Conservation (phyloP, 306 rosid species). For the Styphnolobium japonicum region DNA sequence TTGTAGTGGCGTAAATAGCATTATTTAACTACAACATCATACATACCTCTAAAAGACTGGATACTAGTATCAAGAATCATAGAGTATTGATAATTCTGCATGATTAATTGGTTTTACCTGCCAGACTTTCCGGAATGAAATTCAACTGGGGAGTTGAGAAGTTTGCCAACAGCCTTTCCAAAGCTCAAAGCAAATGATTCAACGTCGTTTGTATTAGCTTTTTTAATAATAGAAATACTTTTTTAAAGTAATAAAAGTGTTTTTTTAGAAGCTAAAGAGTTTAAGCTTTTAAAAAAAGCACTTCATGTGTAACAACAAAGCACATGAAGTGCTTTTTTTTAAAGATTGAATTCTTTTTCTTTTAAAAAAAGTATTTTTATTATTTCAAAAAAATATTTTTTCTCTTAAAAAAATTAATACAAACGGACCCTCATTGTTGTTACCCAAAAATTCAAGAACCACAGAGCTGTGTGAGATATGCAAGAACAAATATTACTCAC, state of each 20-base stretch:
- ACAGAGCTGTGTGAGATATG: not conserved
- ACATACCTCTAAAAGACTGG: not conserved
- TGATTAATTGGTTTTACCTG: slow-evolving; percentile 37
- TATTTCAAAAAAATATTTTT: too few species aligned
- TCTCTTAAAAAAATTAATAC: too few species aligned
- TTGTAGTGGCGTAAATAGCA: not conserved
- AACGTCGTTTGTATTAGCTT: too few species aligned
- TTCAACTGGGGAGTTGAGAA: slow-evolving; percentile 55
- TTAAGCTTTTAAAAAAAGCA: too few species aligned
- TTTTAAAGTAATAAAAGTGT: too few species aligned
- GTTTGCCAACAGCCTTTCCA: slow-evolving; percentile 41
- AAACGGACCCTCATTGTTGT: too few species aligned
- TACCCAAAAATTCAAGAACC: slow-evolving; percentile 40
- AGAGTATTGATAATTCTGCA: not conserved
- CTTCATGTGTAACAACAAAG: too few species aligned
- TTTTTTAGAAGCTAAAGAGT: too few species aligned
- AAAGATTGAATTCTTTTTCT: too few species aligned
- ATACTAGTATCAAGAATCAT: not conserved
- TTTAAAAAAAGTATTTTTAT: too few species aligned
- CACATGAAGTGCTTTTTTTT: too few species aligned
- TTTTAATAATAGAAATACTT: too few species aligned
- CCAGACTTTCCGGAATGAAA: slow-evolving; percentile 71
- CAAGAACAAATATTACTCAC: not conserved
- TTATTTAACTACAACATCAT: not conserved
- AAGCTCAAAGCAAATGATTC: slow-evolving; percentile 52